Conservation (phyloP, 2,329 filamentous ascomycete species). For the Cyphellophora attinorum region DNA sequence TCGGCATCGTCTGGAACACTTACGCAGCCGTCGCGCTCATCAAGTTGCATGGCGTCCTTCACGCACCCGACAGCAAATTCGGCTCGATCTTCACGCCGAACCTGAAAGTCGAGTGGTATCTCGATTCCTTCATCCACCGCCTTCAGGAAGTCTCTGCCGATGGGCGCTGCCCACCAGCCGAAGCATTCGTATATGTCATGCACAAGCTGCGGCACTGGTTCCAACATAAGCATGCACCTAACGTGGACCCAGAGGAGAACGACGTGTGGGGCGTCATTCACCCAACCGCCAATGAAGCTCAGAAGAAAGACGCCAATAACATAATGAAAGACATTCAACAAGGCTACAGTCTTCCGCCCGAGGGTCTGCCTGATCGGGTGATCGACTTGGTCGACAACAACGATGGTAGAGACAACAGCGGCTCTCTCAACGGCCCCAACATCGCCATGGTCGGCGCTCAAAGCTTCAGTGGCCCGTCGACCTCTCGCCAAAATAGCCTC, state of each 20-base stretch:
- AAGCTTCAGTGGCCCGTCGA: background rate
- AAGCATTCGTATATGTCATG: conserved; percentile 62
- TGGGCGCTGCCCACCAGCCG: conserved; percentile 53
- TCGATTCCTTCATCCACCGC: conserved; percentile 60
- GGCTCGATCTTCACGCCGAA: conserved; percentile 59
- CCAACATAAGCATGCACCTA: conserved; percentile 20
- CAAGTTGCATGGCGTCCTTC: conserved; percentile 61
- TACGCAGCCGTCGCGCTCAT: conserved; percentile 63
- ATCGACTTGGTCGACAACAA: no score
- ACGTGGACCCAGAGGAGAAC: background rate
- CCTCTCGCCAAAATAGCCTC: background rate
- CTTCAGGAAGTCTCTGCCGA: conserved; percentile 54
- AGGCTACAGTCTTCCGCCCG: background rate
- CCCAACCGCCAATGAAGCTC: conserved; percentile 3
- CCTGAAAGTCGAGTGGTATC: conserved; percentile 54
- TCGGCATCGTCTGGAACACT: conserved; percentile 62
- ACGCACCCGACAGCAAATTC: conserved; percentile 53
- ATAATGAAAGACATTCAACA: background rate
- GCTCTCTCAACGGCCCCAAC: background rate
- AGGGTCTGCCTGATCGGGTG: no score
- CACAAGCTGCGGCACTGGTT: conserved; percentile 64
- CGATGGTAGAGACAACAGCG: no score
- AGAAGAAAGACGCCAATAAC: background rate
- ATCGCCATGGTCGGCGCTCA: background rate
- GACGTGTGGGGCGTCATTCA: conserved; percentile 2